A percentile compares a stretch with the other conserved stretches of the same genome.
Evolutionary conservation across 352 stramenopile species (phyloP).

Genomic region (Pythium plurisporium): DNA sequence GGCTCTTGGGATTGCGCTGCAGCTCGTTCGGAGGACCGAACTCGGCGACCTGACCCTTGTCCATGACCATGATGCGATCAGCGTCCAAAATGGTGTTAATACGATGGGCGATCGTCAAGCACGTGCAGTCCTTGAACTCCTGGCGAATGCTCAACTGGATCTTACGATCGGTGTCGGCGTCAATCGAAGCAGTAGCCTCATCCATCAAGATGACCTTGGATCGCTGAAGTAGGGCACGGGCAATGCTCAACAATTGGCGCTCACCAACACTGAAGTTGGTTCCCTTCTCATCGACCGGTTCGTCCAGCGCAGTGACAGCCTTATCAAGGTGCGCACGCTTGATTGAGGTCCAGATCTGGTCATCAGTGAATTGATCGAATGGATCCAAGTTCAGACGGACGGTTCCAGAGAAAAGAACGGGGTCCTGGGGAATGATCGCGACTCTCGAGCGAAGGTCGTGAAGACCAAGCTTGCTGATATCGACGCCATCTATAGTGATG

Average conservation of each 20-base stretch:
- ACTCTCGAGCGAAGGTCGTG: slow-evolving; percentile 25
- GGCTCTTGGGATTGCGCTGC: slow-evolving; percentile 51
- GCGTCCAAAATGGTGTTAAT: slow-evolving; percentile 97
- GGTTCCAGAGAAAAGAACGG: slow-evolving; percentile 88
- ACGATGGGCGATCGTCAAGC: slow-evolving; percentile 96
- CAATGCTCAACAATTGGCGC: slow-evolving; percentile 93
- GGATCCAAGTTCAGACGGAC: slow-evolving; percentile 90
- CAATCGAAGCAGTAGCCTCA: slow-evolving; percentile 94
- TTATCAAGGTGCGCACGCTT: slow-evolving; percentile 29
- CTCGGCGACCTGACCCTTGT: slow-evolving; percentile 90
- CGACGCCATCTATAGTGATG: slow-evolving; percentile 81
- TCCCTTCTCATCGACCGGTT: slow-evolving; percentile 82
- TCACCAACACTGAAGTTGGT: slow-evolving; percentile 94
- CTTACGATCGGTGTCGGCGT: slow-evolving; percentile 86
- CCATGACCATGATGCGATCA: slow-evolving; percentile 96
- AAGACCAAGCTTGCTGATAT: slow-evolving; percentile 41
- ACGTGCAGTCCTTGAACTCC: slow-evolving; percentile 78
- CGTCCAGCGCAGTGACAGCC: slow-evolving; percentile 60
- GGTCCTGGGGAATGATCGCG: slow-evolving; percentile 79
- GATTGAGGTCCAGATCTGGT: slow-evolving; percentile 38
- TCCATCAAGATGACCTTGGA: slow-evolving; percentile 96
- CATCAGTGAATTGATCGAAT: slow-evolving; percentile 64
- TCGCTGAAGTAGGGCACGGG: slow-evolving; percentile 86
- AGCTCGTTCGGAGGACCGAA: slow-evolving; percentile 81
- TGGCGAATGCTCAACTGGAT: slow-evolving; percentile 67